Evolutionary conservation across 2,329 filamentous ascomycete species (phyloP).

Genomic region (Boeremia lycopersici): DNA sequence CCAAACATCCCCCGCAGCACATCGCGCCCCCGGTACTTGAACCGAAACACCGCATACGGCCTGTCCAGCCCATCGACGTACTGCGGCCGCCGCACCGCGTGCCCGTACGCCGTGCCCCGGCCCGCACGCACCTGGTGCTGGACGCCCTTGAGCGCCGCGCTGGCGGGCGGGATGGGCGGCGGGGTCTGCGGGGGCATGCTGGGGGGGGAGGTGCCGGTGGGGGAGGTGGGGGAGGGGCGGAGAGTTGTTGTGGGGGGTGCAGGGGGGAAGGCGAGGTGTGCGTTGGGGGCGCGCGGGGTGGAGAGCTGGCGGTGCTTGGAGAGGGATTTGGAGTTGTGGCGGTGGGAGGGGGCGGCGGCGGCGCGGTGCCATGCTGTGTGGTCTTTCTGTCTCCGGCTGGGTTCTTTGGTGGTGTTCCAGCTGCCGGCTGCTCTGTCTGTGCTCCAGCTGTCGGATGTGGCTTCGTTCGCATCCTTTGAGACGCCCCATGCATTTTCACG

Average conservation of each 20-base stretch:
- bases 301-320: constrained; percentile 14
- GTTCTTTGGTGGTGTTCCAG: background rate
- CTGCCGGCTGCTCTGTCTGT: background rate
- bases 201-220: background rate
- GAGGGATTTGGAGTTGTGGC: constrained; percentile 19
- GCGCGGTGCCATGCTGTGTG: background rate
- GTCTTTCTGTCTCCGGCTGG: too few species aligned
- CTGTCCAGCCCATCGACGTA: constrained; percentile 49
- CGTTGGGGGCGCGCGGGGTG: constrained; percentile 18
- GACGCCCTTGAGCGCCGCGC: background rate
- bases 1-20: constrained; percentile 33
- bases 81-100: constrained; percentile 44
- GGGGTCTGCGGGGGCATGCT: background rate
- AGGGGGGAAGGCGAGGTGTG: constrained; percentile 39
- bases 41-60: constrained; percentile 56
- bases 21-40: constrained; percentile 51
- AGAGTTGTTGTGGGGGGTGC: background rate
- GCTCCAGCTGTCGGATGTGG: background rate
- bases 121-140: constrained; percentile 2
- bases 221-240: background rate
- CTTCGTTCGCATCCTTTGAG: background rate
- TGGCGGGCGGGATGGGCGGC: background rate
- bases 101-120: constrained; percentile 40
- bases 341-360: background rate
- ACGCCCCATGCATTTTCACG: background rate